Percentiles rank a stretch among this genome's conserved stretches.
Evolutionary conservation across 441 rosid species (phyloP).

Genomic region (Erodium moschatum): DNA sequence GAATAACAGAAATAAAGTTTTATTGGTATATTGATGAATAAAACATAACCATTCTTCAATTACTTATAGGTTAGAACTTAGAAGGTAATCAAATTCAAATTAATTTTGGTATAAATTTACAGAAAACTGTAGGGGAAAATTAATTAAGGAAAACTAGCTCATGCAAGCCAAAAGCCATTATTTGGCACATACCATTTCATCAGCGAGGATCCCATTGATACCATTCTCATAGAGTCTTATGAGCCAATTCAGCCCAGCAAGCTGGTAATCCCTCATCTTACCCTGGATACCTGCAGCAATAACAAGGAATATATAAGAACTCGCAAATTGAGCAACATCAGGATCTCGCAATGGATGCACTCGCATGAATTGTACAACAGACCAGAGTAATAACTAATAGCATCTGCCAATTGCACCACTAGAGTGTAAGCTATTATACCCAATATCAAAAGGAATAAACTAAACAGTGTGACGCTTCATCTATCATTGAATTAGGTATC

Average conservation of each 20-base stretch:
- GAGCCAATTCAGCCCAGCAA: slow-evolving; percentile 97
- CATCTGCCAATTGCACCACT: neutral
- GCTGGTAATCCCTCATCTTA: slow-evolving; percentile 95
- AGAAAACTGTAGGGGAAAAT: neutral
- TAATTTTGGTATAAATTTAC: neutral
- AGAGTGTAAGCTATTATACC: neutral
- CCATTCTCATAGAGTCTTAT: slow-evolving; percentile 96
- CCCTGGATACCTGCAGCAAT: slow-evolving; percentile 75
- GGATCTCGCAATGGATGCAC: neutral
- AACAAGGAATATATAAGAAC: neutral
- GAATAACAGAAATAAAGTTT: slow-evolving; percentile 16
- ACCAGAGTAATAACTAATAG: neutral
- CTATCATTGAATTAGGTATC: neutral
- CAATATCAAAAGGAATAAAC: neutral
- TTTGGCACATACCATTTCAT: slow-evolving; percentile 64
- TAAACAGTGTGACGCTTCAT: neutral
- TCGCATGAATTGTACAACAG: neutral
- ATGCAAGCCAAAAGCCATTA: too few species aligned
- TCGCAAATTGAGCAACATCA: neutral
- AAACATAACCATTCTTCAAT: neutral
- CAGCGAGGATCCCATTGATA: slow-evolving; percentile 95
- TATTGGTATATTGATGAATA: neutral
- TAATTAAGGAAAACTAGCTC: too few species aligned
- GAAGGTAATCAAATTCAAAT: neutral
- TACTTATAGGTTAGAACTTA: neutral